A percentile compares a stretch with the other conserved stretches of the same genome.
These are phyloP conservation scores for Erythrophleum fordii DNA, from an alignment of 306 rosid genomes.

Conservation along the genomic window DNA sequence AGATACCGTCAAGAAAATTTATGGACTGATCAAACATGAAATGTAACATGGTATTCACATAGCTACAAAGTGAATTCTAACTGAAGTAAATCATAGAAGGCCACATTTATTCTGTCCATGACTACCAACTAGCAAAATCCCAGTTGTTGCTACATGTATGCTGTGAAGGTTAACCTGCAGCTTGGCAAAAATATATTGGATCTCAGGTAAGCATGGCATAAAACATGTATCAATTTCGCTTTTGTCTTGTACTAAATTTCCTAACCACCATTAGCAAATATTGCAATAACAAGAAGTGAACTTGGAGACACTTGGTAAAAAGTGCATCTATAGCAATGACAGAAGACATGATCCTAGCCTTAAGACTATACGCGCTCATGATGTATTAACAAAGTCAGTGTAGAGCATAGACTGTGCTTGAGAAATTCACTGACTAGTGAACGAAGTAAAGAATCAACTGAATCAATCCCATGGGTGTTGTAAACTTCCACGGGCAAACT, in stretches of 20 bases:
- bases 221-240: neutral
- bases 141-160: neutral
- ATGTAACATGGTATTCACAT: neutral
- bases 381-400: no score
- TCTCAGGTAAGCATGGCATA: neutral
- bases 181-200: neutral
- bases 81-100: neutral
- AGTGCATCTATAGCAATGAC: neutral
- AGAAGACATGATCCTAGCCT: neutral
- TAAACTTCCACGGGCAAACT: no score
- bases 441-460: no score
- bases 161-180: neutral
- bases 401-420: no score
- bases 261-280: neutral
- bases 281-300: neutral
- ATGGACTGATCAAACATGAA: constrained; percentile 20
- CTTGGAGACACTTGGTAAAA: neutral
- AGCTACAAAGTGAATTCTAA: constrained; percentile 3
- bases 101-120: neutral
- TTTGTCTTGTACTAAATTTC: neutral
- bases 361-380: neutral
- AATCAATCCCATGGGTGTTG: no score
- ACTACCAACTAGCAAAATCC: no score
- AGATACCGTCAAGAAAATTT: neutral
- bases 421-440: no score